These are phyloP conservation scores for Hibiscus syriacus DNA, from an alignment of 345 rosid species.

Conservation along the genomic window DNA sequence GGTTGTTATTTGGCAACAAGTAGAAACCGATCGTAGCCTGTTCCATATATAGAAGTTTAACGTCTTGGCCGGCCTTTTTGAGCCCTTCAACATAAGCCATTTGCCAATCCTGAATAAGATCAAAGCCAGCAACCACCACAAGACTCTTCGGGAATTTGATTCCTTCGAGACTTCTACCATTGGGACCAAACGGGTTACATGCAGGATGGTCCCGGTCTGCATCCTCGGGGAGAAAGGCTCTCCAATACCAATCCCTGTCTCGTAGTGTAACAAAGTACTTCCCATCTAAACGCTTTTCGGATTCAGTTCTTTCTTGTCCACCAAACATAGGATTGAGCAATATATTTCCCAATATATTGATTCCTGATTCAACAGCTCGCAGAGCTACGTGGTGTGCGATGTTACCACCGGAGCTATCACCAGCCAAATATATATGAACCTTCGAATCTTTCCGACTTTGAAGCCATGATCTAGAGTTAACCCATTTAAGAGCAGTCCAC, in stretches of 20 bases:
- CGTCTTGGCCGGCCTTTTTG: slow-evolving; percentile 58
- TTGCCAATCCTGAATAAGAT: slow-evolving; percentile 81
- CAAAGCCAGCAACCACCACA: slow-evolving; percentile 85
- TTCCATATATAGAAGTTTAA: slow-evolving; percentile 56
- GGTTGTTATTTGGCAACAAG: slow-evolving; percentile 68
- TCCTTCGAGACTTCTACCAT: slow-evolving; percentile 45
- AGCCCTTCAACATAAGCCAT: slow-evolving; percentile 68
- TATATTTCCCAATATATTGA: slow-evolving; percentile 56
- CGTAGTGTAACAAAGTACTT: slow-evolving; percentile 63
- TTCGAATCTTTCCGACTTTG: slow-evolving; percentile 57
- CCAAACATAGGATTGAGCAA: slow-evolving; percentile 89
- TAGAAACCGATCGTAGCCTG: slow-evolving; percentile 85
- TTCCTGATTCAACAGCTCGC: slow-evolving; percentile 57
- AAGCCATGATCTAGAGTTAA: slow-evolving; percentile 68
- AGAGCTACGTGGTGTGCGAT: slow-evolving; percentile 75
- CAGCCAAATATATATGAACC: slow-evolving; percentile 71
- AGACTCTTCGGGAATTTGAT: slow-evolving; percentile 68
- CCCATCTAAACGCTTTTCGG: slow-evolving; percentile 75
- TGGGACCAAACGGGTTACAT: slow-evolving; percentile 75
- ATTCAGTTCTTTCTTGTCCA: slow-evolving; percentile 69
- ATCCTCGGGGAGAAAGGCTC: slow-evolving; percentile 73
- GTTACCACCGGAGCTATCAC: slow-evolving; percentile 93
- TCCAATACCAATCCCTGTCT: slow-evolving; percentile 93
- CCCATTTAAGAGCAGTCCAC: slow-evolving; percentile 79
- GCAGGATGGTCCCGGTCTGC: slow-evolving; percentile 88